These are phyloP conservation scores for Penicillium oxalicum DNA, from an alignment of 2,329 filamentous ascomycete species.

Conservation along the genomic window DNA sequence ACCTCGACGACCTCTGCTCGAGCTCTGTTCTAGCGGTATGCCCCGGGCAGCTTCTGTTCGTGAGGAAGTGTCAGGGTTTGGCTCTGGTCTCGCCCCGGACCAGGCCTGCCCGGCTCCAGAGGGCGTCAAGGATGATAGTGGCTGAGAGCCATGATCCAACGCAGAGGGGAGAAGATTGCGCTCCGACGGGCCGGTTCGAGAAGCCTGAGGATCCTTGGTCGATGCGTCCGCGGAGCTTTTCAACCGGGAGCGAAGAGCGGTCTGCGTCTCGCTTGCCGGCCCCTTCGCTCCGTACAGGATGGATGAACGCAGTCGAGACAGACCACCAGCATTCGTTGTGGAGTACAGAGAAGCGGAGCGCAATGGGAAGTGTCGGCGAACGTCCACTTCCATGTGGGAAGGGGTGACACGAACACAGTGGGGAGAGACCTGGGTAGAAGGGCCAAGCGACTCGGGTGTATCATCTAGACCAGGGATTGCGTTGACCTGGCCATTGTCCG, in stretches of 20 bases:
- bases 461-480: slow-evolving; percentile 28
- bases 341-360: slow-evolving; percentile 24
- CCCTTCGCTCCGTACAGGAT: slow-evolving; percentile 22
- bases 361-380: slow-evolving; percentile 27
- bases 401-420: slow-evolving; percentile 23
- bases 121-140: slow-evolving; percentile 18
- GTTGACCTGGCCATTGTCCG: slow-evolving; percentile 28
- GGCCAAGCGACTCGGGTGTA: slow-evolving; percentile 25
- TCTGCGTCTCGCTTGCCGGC: slow-evolving; percentile 19
- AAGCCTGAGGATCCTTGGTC: slow-evolving; percentile 15
- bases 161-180: slow-evolving; percentile 25
- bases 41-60: slow-evolving; percentile 19
- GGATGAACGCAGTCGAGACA: slow-evolving; percentile 24
- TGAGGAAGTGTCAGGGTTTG: slow-evolving; percentile 15
- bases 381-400: slow-evolving; percentile 36
- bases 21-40: slow-evolving; percentile 31
- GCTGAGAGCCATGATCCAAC: slow-evolving; percentile 22
- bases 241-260: slow-evolving; percentile 15
- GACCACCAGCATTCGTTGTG: slow-evolving; percentile 18
- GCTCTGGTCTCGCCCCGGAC: slow-evolving; percentile 17
- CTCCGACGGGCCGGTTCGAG: slow-evolving; percentile 19
- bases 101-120: slow-evolving; percentile 16
- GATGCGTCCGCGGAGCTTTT: slow-evolving; percentile 20
- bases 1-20: slow-evolving; percentile 40
- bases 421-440: slow-evolving; percentile 27